Conservation (phyloP, 768 basidiomycete species). For the Termitomyces bulborhizus region DNA sequence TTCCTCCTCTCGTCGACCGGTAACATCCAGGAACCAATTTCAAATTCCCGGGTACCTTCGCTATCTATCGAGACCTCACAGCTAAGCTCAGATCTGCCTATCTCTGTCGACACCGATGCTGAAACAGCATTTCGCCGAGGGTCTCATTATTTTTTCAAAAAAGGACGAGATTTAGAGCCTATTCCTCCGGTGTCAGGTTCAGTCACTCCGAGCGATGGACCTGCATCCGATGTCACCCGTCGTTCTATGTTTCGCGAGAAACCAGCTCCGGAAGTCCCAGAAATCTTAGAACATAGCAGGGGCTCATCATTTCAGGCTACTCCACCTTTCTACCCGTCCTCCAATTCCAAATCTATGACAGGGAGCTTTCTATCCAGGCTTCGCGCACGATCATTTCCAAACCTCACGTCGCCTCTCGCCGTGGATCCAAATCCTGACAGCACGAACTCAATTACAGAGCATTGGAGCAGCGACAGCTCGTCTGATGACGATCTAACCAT, state of each 20-base stretch:
- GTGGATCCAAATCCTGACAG: slow-evolving; percentile 15
- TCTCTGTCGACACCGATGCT: slow-evolving; percentile 76
- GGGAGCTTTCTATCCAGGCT: slow-evolving; percentile 34
- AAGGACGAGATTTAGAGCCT: slow-evolving; percentile 32
- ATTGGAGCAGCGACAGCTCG: slow-evolving; percentile 60
- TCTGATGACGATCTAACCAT: slow-evolving; percentile 35
- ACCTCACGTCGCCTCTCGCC: slow-evolving; percentile 30
- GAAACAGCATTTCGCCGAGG: slow-evolving; percentile 64
- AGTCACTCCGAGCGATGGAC: slow-evolving; percentile 25
- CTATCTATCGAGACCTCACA: slow-evolving; percentile 25
- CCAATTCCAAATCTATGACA: slow-evolving; percentile 13
- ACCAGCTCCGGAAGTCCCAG: slow-evolving; percentile 38
- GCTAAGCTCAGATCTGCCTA: slow-evolving; percentile 43
- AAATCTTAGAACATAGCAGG: slow-evolving; percentile 2
- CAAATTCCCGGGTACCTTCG: slow-evolving; percentile 12
- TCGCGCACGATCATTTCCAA: slow-evolving; percentile 47
- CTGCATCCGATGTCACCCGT: slow-evolving; percentile 29
- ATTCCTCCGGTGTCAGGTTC: slow-evolving; percentile 26
- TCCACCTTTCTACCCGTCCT: background rate
- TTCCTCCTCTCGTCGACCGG: slow-evolving; percentile 14
- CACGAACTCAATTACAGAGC: slow-evolving; percentile 23
- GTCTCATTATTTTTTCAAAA: slow-evolving; percentile 49
- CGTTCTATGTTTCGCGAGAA: slow-evolving; percentile 39
- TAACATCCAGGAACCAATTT: slow-evolving; percentile 5
- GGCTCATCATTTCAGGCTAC: background rate